Base-by-base conservation (phyloP, 768 basidiomycete genomes). In the Leccinum ochraceum region DNA sequence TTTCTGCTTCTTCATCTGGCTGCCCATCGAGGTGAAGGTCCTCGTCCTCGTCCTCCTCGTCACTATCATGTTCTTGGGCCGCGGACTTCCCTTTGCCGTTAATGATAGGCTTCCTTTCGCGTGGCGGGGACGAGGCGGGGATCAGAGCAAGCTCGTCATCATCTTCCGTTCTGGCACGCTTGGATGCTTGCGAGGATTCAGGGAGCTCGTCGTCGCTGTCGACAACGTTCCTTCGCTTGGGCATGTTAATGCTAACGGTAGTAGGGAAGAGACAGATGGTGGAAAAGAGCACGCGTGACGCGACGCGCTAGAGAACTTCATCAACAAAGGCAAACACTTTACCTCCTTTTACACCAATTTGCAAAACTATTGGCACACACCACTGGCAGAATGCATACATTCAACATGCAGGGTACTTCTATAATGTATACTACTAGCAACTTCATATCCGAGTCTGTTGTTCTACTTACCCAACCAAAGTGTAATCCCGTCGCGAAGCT, bases 1-100 rank as follows among this genome's bases (percentile, higher is more conserved):
- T 82, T 57, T 90, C 88, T n/a, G 84, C 83, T 34, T 81, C 81
- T 58, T 85, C 83, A 54, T 80, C 74, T 39, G 70, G 64, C 24
- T 64, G 69, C 1, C 78, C 78, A 9, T 74, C 76, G 6, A 76
- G 71, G 4, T 74, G 75, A 24, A 76, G 64, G 44, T 75, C 71
- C 34, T 72, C 73, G 6, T 74, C 70, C 39, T 71, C 69, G 5
- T 74, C 71, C 5, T 70, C 69, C 14, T 67, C 69, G 5, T 75
- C 75, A 32, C 66, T 72, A 1, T 70, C 74, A 4, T 69, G 64
- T 14, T 68, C 74, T 30, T 68, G 63, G 14, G 60, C 69, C 48
- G 62, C 75, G 54, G 69, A 67, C 22, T 72, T 74, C 16, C 75
- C 75, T n/a, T 72, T 74, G 49, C 75, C 71, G 14, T 68, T 74